A percentile compares a stretch with the other conserved stretches of the same genome.
phyloP scores from a whole-genome alignment of 2,329 filamentous ascomycete species.

The Chaetomium sp. region DNA sequence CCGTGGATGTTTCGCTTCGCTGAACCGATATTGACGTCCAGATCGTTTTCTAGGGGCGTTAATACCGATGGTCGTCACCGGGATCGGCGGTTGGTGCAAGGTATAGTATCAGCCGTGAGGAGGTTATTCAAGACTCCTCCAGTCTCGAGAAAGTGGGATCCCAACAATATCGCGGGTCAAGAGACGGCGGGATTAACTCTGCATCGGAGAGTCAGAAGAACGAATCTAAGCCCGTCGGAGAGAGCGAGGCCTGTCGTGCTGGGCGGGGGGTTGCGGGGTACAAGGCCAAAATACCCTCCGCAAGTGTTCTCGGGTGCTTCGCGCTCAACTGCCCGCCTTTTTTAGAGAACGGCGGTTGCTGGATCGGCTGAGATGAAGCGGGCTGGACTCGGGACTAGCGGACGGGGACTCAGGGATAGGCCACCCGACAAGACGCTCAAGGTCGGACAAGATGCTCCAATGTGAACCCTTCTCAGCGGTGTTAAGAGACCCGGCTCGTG shows the following conservation, averaged over 20 bases:
- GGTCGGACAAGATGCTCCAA: constrained; percentile 48
- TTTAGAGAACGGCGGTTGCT: constrained; percentile 10
- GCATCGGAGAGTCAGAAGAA: background rate
- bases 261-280: too few species aligned
- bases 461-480: constrained; percentile 38
- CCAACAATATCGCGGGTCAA: too few species aligned
- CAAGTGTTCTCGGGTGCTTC: constrained; percentile 3
- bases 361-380: constrained; percentile 12
- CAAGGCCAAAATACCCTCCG: background rate
- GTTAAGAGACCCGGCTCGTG: constrained; percentile 37
- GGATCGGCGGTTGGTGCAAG: too few species aligned
- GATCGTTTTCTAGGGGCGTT: too few species aligned
- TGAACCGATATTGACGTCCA: too few species aligned
- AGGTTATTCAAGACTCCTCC: too few species aligned
- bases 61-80: too few species aligned
- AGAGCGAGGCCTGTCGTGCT: too few species aligned
- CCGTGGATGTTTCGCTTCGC: too few species aligned
- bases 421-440: constrained; percentile 26
- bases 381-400: constrained; percentile 10
- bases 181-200: background rate
- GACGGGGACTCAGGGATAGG: constrained; percentile 2
- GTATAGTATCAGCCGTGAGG: too few species aligned
- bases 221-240: too few species aligned
- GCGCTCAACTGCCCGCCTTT: constrained; percentile 10
- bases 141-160: too few species aligned